Conservation (phyloP, 129 eudicot species). For the Cynara cardunculus region DNA sequence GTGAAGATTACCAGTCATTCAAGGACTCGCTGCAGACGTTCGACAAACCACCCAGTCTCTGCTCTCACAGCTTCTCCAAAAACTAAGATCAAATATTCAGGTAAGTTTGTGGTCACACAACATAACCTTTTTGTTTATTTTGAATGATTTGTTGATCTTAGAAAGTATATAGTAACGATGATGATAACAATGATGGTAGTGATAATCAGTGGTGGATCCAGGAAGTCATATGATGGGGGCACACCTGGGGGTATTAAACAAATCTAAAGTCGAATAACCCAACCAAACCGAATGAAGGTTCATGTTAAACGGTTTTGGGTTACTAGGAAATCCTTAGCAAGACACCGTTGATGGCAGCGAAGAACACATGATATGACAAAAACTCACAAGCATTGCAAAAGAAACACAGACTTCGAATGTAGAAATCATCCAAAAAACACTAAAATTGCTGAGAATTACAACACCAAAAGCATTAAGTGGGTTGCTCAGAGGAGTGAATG, state of each 20-base stretch:
- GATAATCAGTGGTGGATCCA: not conserved
- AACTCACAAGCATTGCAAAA: not conserved
- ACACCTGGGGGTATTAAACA: not conserved
- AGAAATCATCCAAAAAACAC: not conserved
- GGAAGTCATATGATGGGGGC: not conserved
- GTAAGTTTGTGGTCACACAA: slow-evolving; percentile 29
- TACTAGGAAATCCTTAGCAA: not conserved
- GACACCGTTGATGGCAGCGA: not conserved
- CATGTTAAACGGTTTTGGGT: not conserved
- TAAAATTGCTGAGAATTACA: not conserved
- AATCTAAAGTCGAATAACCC: not conserved
- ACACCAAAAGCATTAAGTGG: not conserved
- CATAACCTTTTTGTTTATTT: not conserved
- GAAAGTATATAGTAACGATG: slow-evolving; percentile 1
- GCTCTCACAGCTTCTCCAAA: slow-evolving; percentile 95
- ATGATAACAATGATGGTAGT: not conserved
- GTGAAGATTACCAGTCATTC: slow-evolving; percentile 78
- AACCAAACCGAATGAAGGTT: not conserved
- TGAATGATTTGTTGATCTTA: not conserved
- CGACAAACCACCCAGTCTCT: slow-evolving; percentile 87
- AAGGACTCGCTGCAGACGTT: slow-evolving; percentile 84
- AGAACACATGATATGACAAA: not conserved
- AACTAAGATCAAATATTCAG: slow-evolving; percentile 92
- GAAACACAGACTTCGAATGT: not conserved
- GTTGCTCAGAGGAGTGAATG: not conserved